Evolutionary conservation across 2,329 filamentous ascomycete genomes (phyloP), one percentile per base, ranked within the genome.

Genomic region (Neocucurbitaria cava): DNA sequence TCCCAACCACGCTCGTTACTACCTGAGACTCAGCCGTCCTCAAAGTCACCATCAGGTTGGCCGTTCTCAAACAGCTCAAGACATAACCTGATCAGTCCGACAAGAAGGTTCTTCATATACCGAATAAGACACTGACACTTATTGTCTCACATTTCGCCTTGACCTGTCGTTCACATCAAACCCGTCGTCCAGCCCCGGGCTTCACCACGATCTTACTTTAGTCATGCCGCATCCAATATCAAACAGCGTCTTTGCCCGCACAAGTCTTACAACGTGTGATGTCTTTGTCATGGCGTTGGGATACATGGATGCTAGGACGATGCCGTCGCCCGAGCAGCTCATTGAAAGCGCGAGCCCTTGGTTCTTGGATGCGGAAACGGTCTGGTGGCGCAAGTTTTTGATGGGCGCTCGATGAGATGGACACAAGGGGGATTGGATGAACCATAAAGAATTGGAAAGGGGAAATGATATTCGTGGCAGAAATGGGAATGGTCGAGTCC

Each of bases 381-480:
- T 73, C 7, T 74, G 72, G 71, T 72, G 62, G 62, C 53, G 72
- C 40, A 65, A 62, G 49, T 68, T 72, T 28, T 58, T 56, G 30
- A 56, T 68, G 49, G 61, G 57, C 17, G 52, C 58, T 89, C 54
- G 90, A 91, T 54, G 91, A 93, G 46, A 43, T n/a, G 13, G 28
- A 31, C 28, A 31, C 28, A 11, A 7, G 3, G 13, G 28, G n/a
- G 18, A 38, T 5, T 38, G 31, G n/a, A n/a, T 6, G 35, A n/a
- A 38, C 28, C 13, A 7, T 11, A 15, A 31, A 3, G 13, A 31
- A 11, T 31, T 9, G 24, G 24, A 5, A 26, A 9, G 5, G 2
- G 24, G 9, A 9, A 5, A 26, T 5, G 24, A 26, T n/a, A n/a
- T n/a, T n/a, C n/a, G n/a, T n/a, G n/a, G n/a, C n/a, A n/a, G 9